phyloP scores from a whole-genome alignment of 2,329 filamentous ascomycete species.

The Alternaria sp. region DNA sequence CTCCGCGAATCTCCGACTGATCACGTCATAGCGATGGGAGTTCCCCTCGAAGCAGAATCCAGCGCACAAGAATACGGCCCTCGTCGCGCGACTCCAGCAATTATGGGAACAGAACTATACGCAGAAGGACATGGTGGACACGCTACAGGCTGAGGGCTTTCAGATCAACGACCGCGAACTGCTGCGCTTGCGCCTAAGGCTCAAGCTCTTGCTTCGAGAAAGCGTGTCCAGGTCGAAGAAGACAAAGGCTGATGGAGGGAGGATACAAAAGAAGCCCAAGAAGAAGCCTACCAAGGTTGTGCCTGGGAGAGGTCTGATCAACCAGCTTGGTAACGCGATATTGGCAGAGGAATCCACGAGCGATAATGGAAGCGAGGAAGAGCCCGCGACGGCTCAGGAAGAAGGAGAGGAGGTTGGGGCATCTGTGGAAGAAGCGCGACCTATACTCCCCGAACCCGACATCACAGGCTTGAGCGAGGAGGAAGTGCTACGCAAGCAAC shows the following conservation, averaged over 20 bases:
- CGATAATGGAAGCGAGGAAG: conserved; percentile 23
- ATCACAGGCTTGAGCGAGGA: conserved; percentile 24
- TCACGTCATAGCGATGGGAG: conserved; percentile 64
- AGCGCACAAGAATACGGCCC: conserved; percentile 70
- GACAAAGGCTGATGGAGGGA: conserved; percentile 32
- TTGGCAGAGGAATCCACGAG: conserved; percentile 27
- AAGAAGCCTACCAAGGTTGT: conserved; percentile 20
- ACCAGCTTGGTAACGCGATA: conserved; percentile 38
- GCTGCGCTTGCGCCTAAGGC: conserved; percentile 70
- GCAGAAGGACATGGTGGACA: conserved; percentile 75
- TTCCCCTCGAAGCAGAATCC: conserved; percentile 78
- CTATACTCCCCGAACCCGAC: conserved; percentile 10
- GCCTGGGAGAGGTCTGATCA: conserved; percentile 27
- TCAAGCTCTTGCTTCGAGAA: conserved; percentile 69
- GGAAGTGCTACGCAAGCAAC: conserved; percentile 34
- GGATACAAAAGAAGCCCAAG: conserved; percentile 20
- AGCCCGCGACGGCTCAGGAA: conserved; percentile 1
- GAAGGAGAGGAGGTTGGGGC: neutral
- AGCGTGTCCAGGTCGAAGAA: conserved; percentile 60
- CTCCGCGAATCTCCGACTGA: conserved; percentile 10
- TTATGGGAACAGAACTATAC: conserved; percentile 77
- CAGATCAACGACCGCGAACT: conserved; percentile 74
- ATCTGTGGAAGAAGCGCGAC: conserved; percentile 6
- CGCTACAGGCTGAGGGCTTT: conserved; percentile 74
- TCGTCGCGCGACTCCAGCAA: conserved; percentile 74